Base-by-base conservation (phyloP, 371 early-diverging fungal species). In the Mucor indicus region DNA sequence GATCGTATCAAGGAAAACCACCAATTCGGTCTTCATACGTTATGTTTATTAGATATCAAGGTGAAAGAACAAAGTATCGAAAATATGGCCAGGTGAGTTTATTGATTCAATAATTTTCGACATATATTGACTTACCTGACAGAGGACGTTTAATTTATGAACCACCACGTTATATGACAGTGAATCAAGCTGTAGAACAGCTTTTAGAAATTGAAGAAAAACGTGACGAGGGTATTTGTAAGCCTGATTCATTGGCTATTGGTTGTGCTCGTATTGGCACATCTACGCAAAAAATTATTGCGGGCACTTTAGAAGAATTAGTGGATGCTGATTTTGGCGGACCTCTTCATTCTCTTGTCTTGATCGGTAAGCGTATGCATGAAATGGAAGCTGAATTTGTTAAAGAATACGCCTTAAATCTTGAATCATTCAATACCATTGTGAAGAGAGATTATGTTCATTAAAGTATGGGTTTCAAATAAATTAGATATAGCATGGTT, bases 111-210 rank as follows among this genome's bases (percentile, higher is more conserved):
- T 1, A 27, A 12, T 12, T 3, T 4, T 19, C 1, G 10, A 21
- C 20, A 19, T 4, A 16, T 7, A 31, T 30, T 42, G 16, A 38
- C 31, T 11, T 55, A 29, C 11, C 15, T 15, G 12, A 21, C 44
- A 81, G 92, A 43, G 92, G 93, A 16, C 81, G 95, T 35, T 84
- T 81, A 69, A 91, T 96, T 44, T 97, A 92, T 72, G 96, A 97
- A 66, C 96, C 97, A 15, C 96, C 98, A 53, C 79, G 98, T 30
- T 99, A 85, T 81, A 99, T 99, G 99, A 92, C 93, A 9, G 89
- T 95, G 42, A 93, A 94, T 70, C 87, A 86, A 58, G 97, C 98
- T 19, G 81, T 93, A 12, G 84, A 90, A 49, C 99, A 99, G 68
- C 75, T 98, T 44, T 72, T 98, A 21, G 96, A 97, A 70, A 79